Conservation (phyloP, 345 rosid genomes). For the Populus deltoides region DNA sequence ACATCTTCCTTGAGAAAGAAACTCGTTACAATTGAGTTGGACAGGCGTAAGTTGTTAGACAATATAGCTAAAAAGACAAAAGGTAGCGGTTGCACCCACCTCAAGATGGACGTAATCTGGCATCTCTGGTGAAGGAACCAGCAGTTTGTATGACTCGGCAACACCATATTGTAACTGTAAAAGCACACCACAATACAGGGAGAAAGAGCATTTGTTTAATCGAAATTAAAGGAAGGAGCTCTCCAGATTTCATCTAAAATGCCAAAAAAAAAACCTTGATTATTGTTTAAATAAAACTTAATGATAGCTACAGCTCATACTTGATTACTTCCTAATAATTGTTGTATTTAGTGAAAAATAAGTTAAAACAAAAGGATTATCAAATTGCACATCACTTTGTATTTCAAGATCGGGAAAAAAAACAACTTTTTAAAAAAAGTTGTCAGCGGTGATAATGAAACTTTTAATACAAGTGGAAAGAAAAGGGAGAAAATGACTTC, state of each 20-base stretch:
- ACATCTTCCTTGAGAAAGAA: not conserved
- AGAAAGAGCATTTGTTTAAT: not conserved
- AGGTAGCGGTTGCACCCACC: conserved; percentile 28
- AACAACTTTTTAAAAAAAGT: too few species aligned
- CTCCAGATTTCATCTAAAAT: not conserved
- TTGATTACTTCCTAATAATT: too few species aligned
- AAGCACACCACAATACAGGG: not conserved
- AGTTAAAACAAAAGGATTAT: too few species aligned
- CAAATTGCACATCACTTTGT: too few species aligned
- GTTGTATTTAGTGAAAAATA: too few species aligned
- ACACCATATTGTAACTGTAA: conserved; percentile 59
- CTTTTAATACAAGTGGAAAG: too few species aligned
- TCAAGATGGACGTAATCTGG: conserved; percentile 51
- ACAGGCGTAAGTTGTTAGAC: not conserved
- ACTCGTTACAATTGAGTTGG: not conserved
- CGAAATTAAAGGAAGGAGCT: not conserved
- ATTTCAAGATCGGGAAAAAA: too few species aligned
- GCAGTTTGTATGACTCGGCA: conserved; percentile 64
- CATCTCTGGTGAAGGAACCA: conserved; percentile 42
- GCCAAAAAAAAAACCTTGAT: not conserved
- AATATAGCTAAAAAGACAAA: not conserved
- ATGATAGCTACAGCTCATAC: too few species aligned
- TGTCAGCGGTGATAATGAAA: too few species aligned
- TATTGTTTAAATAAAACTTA: too few species aligned
- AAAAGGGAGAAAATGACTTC: too few species aligned